Conservation (phyloP, 108 stramenopile genomes). For the Cyclotella atomus region DNA sequence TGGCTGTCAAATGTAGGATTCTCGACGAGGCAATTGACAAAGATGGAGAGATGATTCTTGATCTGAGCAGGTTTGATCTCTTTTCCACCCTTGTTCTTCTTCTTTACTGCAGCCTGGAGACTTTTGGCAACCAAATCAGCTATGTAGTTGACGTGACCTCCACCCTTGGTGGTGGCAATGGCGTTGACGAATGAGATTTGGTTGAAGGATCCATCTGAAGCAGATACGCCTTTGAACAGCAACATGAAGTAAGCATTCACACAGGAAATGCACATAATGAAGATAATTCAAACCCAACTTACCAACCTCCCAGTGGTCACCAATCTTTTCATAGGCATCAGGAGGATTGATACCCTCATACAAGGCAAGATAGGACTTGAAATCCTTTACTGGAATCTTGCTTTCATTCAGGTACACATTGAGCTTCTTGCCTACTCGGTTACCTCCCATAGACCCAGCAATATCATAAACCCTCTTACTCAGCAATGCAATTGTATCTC, state of each 20-base stretch:
- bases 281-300: too few species aligned
- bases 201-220: conserved; percentile 87
- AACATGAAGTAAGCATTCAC: too few species aligned
- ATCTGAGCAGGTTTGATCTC: conserved; percentile 91
- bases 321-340: conserved; percentile 83
- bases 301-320: conserved; percentile 96
- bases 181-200: conserved; percentile 98
- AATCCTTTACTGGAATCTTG: conserved; percentile 88
- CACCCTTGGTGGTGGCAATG: conserved; percentile 97
- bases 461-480: conserved; percentile 98
- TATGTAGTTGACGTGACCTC: conserved; percentile 91
- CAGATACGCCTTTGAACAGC: too few species aligned
- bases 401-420: conserved; percentile 92
- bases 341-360: conserved; percentile 88
- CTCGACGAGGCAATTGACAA: conserved; percentile 96
- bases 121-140: conserved; percentile 85
- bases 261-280: too few species aligned
- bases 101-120: conserved; percentile 69
- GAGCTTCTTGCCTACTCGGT: conserved; percentile 82
- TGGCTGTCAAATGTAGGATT: conserved; percentile 99
- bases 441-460: conserved; percentile 91
- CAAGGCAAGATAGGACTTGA: conserved; percentile 92
- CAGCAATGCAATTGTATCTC: conserved; percentile 90
- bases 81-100: conserved; percentile 94
- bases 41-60: conserved; percentile 95